These are phyloP conservation scores for Phytophthora macrochlamydospora DNA, from an alignment of 352 stramenopile species.

Conservation along the genomic window DNA sequence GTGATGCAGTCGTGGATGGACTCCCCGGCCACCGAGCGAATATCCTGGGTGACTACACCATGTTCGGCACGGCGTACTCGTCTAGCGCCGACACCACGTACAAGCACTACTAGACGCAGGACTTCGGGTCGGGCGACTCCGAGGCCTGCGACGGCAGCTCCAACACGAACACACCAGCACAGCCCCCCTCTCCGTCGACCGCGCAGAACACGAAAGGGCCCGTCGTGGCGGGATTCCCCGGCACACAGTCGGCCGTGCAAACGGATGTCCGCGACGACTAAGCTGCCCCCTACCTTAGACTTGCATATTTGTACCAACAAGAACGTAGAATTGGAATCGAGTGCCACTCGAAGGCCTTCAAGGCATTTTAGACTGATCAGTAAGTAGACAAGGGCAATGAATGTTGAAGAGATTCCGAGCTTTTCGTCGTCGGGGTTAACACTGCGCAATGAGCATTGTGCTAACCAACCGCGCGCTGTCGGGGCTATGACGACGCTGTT, in stretches of 20 bases:
- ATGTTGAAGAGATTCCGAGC: too few species aligned
- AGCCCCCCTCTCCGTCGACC: background rate
- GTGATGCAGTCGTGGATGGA: constrained; percentile 42
- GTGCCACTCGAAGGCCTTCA: too few species aligned
- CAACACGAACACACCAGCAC: background rate
- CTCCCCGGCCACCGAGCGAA: constrained; percentile 23
- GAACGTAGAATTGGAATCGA: background rate
- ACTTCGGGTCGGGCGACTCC: constrained; percentile 36
- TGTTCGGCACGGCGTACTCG: constrained; percentile 40
- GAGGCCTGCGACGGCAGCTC: constrained; percentile 32
- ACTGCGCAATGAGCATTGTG: too few species aligned
- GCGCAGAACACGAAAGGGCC: background rate
- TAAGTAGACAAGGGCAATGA: too few species aligned
- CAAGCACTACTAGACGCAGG: constrained; percentile 54
- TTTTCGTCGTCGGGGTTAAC: too few species aligned
- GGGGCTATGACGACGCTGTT: too few species aligned
- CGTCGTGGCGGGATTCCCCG: background rate
- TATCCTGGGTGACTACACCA: constrained; percentile 36
- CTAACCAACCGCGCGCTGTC: too few species aligned
- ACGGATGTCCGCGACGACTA: background rate
- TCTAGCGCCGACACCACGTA: constrained; percentile 26
- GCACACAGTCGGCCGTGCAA: background rate
- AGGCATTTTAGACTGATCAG: too few species aligned
- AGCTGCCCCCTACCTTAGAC: background rate
- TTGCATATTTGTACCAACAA: background rate